Conservation (phyloP, 2,329 filamentous ascomycete species). For the Colletotrichum brevisporum region DNA sequence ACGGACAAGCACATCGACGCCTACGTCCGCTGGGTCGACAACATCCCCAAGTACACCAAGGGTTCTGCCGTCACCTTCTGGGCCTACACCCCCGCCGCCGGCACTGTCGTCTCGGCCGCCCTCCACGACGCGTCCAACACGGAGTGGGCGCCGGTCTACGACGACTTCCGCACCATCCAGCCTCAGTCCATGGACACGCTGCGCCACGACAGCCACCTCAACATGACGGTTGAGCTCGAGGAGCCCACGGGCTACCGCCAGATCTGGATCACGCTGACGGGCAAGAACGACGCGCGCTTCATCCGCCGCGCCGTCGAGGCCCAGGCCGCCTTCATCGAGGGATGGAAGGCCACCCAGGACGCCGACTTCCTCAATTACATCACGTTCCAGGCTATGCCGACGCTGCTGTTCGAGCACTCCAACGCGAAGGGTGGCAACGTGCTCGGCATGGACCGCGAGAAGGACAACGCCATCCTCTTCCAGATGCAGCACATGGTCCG, state of each 20-base stretch:
- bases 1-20: constrained; percentile 32
- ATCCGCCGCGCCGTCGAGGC: constrained; percentile 9
- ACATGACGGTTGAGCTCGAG: constrained; percentile 32
- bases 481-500: constrained; percentile 23
- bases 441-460: constrained; percentile 15
- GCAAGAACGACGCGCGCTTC: constrained; percentile 15
- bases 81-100: constrained; percentile 1
- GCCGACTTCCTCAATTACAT: constrained; percentile 16
- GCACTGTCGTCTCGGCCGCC: constrained; percentile 10
- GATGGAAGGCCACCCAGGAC: constrained; percentile 5
- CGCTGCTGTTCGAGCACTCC: constrained; percentile 7
- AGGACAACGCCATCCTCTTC: constrained; percentile 4
- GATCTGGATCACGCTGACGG: constrained; percentile 16
- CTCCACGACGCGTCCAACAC: constrained; percentile 2
- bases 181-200: constrained; percentile 9
- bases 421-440: constrained; percentile 7
- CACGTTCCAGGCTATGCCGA: constrained; percentile 11
- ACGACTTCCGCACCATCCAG: constrained; percentile 20
- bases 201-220: constrained; percentile 26
- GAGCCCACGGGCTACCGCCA: constrained; percentile 21
- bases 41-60: constrained; percentile 32
- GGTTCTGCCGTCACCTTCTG: constrained; percentile 25
- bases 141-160: constrained; percentile 2
- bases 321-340: constrained; percentile 7
- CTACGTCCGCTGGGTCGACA: constrained; percentile 20